Evolutionary conservation across 352 stramenopile genomes (phyloP).

Genomic region (Phytophthora pistaciae): DNA sequence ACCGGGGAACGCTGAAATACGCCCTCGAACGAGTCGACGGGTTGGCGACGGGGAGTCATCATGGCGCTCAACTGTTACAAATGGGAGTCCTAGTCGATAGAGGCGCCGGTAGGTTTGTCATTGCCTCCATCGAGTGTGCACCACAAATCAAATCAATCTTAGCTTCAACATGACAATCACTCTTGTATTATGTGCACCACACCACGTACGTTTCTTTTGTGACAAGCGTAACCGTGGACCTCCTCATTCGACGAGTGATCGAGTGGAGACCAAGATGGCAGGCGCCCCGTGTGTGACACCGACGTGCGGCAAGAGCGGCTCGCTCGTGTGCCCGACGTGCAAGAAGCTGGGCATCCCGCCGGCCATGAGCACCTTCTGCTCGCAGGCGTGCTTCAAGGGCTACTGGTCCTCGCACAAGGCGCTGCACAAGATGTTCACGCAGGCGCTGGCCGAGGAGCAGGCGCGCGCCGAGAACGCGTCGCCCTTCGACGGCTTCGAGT

Average conservation of each 20-base stretch:
- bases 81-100: no score
- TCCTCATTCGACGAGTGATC: conserved; percentile 31
- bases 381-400: conserved; percentile 97
- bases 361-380: conserved; percentile 92
- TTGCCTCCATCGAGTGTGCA: no score
- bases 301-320: conserved; percentile 81
- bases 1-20: no score
- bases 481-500: conserved; percentile 77
- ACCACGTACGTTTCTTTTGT: conserved; percentile 14
- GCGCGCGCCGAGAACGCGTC: conserved; percentile 23
- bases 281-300: conserved; percentile 69
- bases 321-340: conserved; percentile 92
- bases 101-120: no score
- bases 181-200: conserved; percentile 11
- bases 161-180: no score
- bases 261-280: conserved; percentile 36
- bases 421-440: conserved; percentile 95
- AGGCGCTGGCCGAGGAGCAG: conserved; percentile 45
- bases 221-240: conserved; percentile 2
- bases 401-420: conserved; percentile 97
- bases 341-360: conserved; percentile 91
- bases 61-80: no score
- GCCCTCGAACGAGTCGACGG: no score
- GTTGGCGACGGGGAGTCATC: no score
- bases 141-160: no score